Base-by-base conservation (phyloP, 352 stramenopile genomes). In the Globisporangium orthogonon region DNA sequence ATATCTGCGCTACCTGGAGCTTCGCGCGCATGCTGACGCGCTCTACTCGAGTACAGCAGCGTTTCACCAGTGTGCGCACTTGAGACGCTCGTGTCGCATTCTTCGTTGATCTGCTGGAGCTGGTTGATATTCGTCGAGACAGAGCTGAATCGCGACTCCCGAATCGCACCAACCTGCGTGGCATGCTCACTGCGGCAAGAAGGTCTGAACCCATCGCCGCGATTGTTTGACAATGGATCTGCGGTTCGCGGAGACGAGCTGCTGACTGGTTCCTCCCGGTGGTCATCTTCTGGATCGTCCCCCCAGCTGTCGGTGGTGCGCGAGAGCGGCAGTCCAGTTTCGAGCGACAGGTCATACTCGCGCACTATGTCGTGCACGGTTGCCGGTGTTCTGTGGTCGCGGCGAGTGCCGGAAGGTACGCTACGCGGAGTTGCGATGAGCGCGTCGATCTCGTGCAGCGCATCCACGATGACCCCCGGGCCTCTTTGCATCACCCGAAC, bases 231-330 rank as follows among this genome's bases (percentile, higher is more conserved):
- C 3, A n/a, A 44, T 18, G 17, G 13, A 10, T 60, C 54, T 17
- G 28, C 33, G 14, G 17, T 43, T 23, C 47, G 46, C 43, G 48
- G 30, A 33, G 56, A 23, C 23, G 23, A 48, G 14, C 48, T 39
- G 40, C 35, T 35, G 6, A 50, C 43, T 7, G 41, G 37, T 4
- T 62, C 56, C 30, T 62, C 48, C n/a, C 49, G 56, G 35, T 41
- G 28, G 1, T 62, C 56, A n/a, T 62, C 56, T 11, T 62, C 56
- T 6, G 40, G 56, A 10, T 67, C 75, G 28, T 86, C 75, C 33
- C 69, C 75, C 75, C 75, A 86, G 61, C 73, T 83, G 48, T 86
- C 75, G 3, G 75, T 86, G 15, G 75, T 86, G 52, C 75, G 60
- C 30, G 75, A 86, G 46, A 86, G 62, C 11, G 75, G 75, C 45